These are phyloP conservation scores for Penicillium lagena DNA, from an alignment of 495 filamentous ascomycete species.

Conservation along the genomic window DNA sequence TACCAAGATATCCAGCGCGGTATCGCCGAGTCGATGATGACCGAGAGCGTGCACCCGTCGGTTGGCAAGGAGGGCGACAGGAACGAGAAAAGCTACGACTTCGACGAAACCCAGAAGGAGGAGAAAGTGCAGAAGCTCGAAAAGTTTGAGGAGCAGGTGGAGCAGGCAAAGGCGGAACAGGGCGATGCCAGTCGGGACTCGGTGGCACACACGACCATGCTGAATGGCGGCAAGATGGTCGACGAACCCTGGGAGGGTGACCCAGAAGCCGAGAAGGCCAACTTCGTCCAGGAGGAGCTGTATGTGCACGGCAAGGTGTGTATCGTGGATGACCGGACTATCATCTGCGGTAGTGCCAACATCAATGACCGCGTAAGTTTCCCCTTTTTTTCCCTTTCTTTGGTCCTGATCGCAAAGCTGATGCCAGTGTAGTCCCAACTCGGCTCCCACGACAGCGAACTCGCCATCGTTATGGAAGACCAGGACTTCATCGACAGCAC, in stretches of 20 bases:
- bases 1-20: conserved; percentile 83
- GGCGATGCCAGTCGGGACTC: conserved; percentile 50
- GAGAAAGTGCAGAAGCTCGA: conserved; percentile 47
- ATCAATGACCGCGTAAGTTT: conserved; percentile 74
- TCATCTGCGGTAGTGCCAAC: conserved; percentile 83
- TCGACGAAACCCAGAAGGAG: conserved; percentile 28
- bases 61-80: conserved; percentile 45
- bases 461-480: conserved; percentile 92
- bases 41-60: conserved; percentile 59
- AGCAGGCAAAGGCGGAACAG: conserved; percentile 29
- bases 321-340: conserved; percentile 76
- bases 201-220: conserved; percentile 79
- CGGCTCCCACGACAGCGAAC: conserved; percentile 83
- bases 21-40: conserved; percentile 80
- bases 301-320: conserved; percentile 88
- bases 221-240: conserved; percentile 54
- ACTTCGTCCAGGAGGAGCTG: conserved; percentile 91
- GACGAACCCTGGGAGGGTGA: conserved; percentile 69
- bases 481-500: conserved; percentile 59
- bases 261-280: conserved; percentile 66
- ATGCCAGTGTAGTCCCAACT: conserved; percentile 57
- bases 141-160: conserved; percentile 55
- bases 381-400: background rate
- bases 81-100: conserved; percentile 31
- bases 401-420: conserved; percentile 5